Evolutionary conservation across 148 eudicot species (phyloP).

Genomic region (Nepenthes gracilis): DNA sequence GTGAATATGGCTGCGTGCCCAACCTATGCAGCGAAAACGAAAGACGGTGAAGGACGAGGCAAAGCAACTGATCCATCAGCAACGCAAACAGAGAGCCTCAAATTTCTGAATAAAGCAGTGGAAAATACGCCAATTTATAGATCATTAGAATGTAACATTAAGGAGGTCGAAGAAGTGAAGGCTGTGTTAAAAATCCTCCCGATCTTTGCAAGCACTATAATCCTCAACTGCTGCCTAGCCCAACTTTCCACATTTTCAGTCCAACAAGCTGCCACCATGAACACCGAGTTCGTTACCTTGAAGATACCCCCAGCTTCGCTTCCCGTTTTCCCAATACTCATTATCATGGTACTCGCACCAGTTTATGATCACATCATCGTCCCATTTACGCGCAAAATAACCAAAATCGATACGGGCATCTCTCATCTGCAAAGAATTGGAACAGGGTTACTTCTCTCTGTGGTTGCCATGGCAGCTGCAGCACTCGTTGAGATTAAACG

Average conservation of each 20-base stretch:
- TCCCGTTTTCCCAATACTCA: conserved; percentile 59
- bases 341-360: conserved; percentile 68
- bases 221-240: conserved; percentile 77
- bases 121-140: conserved; percentile 3
- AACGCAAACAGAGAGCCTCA: conserved; percentile 29
- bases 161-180: conserved; percentile 67
- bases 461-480: conserved; percentile 56
- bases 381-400: conserved; percentile 56
- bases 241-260: conserved; percentile 85
- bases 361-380: conserved; percentile 47
- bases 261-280: conserved; percentile 73
- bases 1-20: conserved; percentile 56
- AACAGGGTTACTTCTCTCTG: conserved; percentile 40
- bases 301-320: conserved; percentile 75
- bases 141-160: conserved; percentile 31
- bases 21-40: not conserved
- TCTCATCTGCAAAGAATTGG: conserved; percentile 67
- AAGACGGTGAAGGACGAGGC: conserved; percentile 2
- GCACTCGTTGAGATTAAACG: conserved; percentile 58
- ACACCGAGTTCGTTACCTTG: conserved; percentile 52
- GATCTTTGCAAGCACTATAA: conserved; percentile 52
- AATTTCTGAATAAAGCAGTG: conserved; percentile 46
- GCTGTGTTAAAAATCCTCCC: conserved; percentile 57
- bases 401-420: conserved; percentile 51
- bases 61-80: conserved; percentile 11